phyloP scores from a whole-genome alignment of 768 basidiomycete species.

The Cystobasidiopsis lactophilus region DNA sequence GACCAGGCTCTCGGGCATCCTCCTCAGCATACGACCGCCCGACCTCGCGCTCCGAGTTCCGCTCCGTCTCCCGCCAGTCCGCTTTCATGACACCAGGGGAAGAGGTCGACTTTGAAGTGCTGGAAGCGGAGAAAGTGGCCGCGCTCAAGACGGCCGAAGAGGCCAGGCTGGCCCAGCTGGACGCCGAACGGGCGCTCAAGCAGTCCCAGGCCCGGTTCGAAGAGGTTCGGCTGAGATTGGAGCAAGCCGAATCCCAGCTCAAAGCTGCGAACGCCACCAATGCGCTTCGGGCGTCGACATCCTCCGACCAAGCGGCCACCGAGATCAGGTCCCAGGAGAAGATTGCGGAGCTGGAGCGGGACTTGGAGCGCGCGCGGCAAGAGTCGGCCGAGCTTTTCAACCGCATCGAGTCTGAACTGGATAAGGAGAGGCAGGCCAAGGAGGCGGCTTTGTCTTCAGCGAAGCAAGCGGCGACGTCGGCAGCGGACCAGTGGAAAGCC shows the following conservation, averaged over 20 bases:
- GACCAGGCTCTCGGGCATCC: conserved; percentile 8
- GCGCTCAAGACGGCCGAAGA: not conserved
- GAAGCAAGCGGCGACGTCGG: not conserved
- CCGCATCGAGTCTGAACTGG: conserved; percentile 35
- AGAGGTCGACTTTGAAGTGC: not conserved
- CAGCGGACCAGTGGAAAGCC: conserved; percentile 22
- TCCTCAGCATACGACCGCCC: not conserved
- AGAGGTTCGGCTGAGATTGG: conserved; percentile 1
- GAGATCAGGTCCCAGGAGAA: conserved; percentile 13
- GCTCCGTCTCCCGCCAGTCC: no score
- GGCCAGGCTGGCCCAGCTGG: conserved; percentile 6
- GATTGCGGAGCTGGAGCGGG: conserved; percentile 27
- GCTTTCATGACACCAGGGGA: no score
- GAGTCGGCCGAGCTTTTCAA: conserved; percentile 29
- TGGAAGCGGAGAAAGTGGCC: not conserved
- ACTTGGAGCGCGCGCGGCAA: conserved; percentile 16
- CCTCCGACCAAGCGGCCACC: conserved; percentile 19
- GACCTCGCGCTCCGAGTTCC: no score
- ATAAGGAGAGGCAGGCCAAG: conserved; percentile 28
- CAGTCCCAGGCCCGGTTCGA: conserved; percentile 1
- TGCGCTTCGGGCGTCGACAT: no score
- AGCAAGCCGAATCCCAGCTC: not conserved
- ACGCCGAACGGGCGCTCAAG: conserved; percentile 6
- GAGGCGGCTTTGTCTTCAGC: not conserved
- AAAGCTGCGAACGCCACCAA: no score